Conservation (phyloP, 352 stramenopile genomes). For the Pythium sukuiense region DNA sequence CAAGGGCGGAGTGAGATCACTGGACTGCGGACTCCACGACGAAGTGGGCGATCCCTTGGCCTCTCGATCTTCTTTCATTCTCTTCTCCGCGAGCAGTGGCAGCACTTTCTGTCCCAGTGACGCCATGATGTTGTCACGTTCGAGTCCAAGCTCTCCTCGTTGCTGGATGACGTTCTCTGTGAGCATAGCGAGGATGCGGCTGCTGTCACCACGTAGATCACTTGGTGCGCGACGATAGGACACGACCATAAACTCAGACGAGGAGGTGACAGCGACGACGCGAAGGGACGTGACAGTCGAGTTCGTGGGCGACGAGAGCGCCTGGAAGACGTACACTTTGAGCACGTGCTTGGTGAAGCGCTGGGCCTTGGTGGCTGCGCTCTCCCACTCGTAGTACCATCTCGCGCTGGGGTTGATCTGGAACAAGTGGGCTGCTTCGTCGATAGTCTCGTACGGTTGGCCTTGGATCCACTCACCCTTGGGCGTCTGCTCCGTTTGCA, state of each 20-base stretch:
- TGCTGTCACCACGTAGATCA: constrained; percentile 40
- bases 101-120: constrained; percentile 25
- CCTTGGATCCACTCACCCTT: constrained; percentile 70
- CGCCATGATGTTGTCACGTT: constrained; percentile 15
- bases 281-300: constrained; percentile 29
- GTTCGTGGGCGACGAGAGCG: constrained; percentile 3
- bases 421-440: constrained; percentile 37
- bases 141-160: constrained; percentile 14
- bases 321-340: constrained; percentile 54
- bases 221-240: constrained; percentile 58
- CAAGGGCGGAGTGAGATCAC: neutral
- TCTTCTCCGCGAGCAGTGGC: constrained; percentile 16
- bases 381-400: constrained; percentile 80
- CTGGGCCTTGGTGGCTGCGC: constrained; percentile 57
- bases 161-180: constrained; percentile 25
- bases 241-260: constrained; percentile 60
- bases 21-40: constrained; percentile 2
- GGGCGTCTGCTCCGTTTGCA: constrained; percentile 60
- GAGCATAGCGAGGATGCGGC: constrained; percentile 31
- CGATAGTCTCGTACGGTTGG: constrained; percentile 19
- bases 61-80: constrained; percentile 14
- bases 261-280: constrained; percentile 43
- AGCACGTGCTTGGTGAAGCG: constrained; percentile 66
- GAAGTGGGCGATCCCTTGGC: constrained; percentile 13
- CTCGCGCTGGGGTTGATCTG: constrained; percentile 53